A percentile compares a stretch with the other conserved stretches of the same genome.
These are phyloP conservation scores for Podospora anserina DNA, from an alignment of 495 filamentous ascomycete species.

Conservation along the genomic window DNA sequence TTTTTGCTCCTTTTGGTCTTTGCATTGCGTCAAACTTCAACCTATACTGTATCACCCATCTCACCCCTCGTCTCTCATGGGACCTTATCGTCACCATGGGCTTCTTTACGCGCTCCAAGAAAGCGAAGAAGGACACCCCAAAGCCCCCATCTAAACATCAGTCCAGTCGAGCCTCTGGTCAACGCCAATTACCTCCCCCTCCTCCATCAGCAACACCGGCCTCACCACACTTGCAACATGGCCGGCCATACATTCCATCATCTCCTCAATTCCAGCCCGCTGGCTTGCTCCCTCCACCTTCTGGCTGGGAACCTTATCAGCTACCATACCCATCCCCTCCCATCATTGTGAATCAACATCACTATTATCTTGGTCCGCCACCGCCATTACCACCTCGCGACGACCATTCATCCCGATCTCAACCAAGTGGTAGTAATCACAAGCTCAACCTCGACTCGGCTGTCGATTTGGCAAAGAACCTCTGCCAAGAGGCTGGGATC, in stretches of 20 bases:
- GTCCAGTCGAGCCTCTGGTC: slow-evolving; percentile 14
- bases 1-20: slow-evolving; percentile 6
- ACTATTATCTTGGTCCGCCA: slow-evolving; percentile 43
- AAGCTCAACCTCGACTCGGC: slow-evolving; percentile 40
- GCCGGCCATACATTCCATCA: slow-evolving; percentile 21
- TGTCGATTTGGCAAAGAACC: slow-evolving; percentile 36
- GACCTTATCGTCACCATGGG: slow-evolving; percentile 36
- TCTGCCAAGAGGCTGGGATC: slow-evolving; percentile 29
- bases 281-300: slow-evolving; percentile 36
- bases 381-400: slow-evolving; percentile 29
- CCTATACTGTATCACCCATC: neutral
- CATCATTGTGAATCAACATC: slow-evolving; percentile 49
- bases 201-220: slow-evolving; percentile 22
- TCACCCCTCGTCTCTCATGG: neutral
- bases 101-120: slow-evolving; percentile 46
- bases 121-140: slow-evolving; percentile 34
- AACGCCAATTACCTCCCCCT: slow-evolving; percentile 8
- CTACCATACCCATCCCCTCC: slow-evolving; percentile 32
- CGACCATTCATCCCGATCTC: slow-evolving; percentile 19
- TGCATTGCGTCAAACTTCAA: neutral
- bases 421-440: slow-evolving; percentile 26
- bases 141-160: slow-evolving; percentile 21
- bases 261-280: slow-evolving; percentile 31
- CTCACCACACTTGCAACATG: slow-evolving; percentile 26
- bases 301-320: slow-evolving; percentile 35